These are phyloP conservation scores for Triadica sebifera DNA, from an alignment of 345 rosid species.

Conservation along the genomic window DNA sequence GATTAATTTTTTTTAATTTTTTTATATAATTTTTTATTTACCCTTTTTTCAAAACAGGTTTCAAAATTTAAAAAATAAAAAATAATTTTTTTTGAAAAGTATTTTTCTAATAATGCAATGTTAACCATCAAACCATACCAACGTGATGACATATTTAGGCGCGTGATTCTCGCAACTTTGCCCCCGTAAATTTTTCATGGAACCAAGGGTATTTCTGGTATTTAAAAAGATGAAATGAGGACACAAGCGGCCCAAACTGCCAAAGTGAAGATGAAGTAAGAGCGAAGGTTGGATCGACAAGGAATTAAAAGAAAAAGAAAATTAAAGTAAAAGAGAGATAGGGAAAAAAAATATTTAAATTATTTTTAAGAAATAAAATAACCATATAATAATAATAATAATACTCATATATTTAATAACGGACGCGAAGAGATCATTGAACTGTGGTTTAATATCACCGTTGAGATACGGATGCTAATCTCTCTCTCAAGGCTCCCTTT, in stretches of 20 bases:
- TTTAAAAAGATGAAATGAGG: too few relatives aligned
- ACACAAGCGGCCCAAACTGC: slow-evolving; percentile 11
- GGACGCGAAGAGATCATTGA: slow-evolving; percentile 48
- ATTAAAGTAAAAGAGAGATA: not conserved
- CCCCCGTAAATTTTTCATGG: too few relatives aligned
- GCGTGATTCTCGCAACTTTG: too few relatives aligned
- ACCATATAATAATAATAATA: not conserved
- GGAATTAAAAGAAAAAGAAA: not conserved
- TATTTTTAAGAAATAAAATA: not conserved
- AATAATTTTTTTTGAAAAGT: too few relatives aligned
- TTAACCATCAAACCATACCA: too few relatives aligned
- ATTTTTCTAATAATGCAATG: too few relatives aligned
- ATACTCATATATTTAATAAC: slow-evolving; percentile 1
- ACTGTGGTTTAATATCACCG: slow-evolving; percentile 39
- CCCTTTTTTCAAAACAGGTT: too few relatives aligned
- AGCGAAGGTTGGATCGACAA: slow-evolving; percentile 5
- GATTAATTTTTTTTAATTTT: too few relatives aligned
- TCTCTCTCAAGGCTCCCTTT: slow-evolving; percentile 34
- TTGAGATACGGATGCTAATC: slow-evolving; percentile 36
- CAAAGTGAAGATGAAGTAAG: slow-evolving; percentile 1
- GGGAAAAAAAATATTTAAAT: not conserved
- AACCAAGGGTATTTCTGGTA: too few relatives aligned
- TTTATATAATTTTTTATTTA: too few relatives aligned
- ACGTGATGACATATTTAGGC: too few relatives aligned
- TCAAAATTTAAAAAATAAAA: too few relatives aligned